Conservation (phyloP, 2,329 filamentous ascomycete genomes). For the Botrytis sinoallii region DNA sequence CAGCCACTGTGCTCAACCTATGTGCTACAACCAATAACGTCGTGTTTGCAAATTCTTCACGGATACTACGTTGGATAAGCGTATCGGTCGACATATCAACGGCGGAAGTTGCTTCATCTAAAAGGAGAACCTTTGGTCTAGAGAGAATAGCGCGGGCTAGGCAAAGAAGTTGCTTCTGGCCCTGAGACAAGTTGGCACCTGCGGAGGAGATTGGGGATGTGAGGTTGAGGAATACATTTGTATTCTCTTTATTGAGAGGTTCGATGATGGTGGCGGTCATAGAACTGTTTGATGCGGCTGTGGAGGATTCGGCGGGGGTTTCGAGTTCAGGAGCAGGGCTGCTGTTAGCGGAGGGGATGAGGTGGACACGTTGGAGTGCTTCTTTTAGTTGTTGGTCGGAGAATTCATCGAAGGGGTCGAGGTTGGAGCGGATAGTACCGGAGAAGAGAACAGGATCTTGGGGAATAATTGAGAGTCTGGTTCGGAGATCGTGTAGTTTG, state of each 20-base stretch:
- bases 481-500: slow-evolving; percentile 35
- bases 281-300: not conserved
- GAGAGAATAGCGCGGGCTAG: slow-evolving; percentile 68
- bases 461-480: slow-evolving; percentile 36
- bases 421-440: slow-evolving; percentile 79
- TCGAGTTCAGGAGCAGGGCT: slow-evolving; percentile 4
- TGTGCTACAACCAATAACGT: slow-evolving; percentile 73
- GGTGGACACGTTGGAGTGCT: slow-evolving; percentile 81
- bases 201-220: slow-evolving; percentile 62
- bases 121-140: slow-evolving; percentile 69
- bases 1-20: slow-evolving; percentile 69
- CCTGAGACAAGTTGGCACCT: slow-evolving; percentile 69
- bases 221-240: slow-evolving; percentile 63
- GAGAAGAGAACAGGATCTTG: slow-evolving; percentile 80
- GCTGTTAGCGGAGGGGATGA: slow-evolving; percentile 50
- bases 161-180: slow-evolving; percentile 70
- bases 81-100: slow-evolving; percentile 73
- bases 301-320: slow-evolving; percentile 13
- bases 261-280: not conserved
- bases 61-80: slow-evolving; percentile 69
- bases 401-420: slow-evolving; percentile 84
- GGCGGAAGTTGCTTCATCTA: slow-evolving; percentile 74
- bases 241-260: slow-evolving; percentile 48
- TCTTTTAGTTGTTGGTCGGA: slow-evolving; percentile 83
- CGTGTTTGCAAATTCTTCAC: slow-evolving; percentile 65